phyloP scores from a whole-genome alignment of 768 basidiomycete genomes.

The Amanita inopinata region DNA sequence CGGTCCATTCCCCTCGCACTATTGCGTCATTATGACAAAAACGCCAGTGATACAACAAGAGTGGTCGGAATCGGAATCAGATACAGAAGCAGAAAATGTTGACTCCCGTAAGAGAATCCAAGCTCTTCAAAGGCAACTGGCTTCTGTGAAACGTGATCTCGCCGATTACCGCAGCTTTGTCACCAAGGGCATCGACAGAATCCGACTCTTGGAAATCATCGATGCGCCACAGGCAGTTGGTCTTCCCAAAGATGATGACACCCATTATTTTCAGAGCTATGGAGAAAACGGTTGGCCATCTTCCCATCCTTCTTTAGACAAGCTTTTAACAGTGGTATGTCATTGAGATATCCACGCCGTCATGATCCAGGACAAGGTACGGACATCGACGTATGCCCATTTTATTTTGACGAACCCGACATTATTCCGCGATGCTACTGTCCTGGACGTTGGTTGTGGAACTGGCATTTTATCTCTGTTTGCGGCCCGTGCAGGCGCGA shows the following conservation, averaged over 20 bases:
- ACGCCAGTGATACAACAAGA: slow-evolving; percentile 3
- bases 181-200: slow-evolving; percentile 38
- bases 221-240: slow-evolving; percentile 25
- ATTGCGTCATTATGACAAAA: not conserved
- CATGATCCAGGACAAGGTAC: slow-evolving; percentile 93
- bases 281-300: slow-evolving; percentile 62
- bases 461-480: slow-evolving; percentile 90
- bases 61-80: slow-evolving; percentile 52
- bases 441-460: slow-evolving; percentile 94
- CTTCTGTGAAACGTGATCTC: slow-evolving; percentile 48
- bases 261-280: slow-evolving; percentile 91
- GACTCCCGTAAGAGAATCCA: slow-evolving; percentile 39
- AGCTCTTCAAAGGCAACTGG: slow-evolving; percentile 53
- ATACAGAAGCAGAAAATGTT: slow-evolving; percentile 28
- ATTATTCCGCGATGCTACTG: slow-evolving; percentile 75
- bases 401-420: slow-evolving; percentile 80
- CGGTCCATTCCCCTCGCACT: not conserved
- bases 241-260: slow-evolving; percentile 58
- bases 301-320: slow-evolving; percentile 1
- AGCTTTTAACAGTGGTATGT: not conserved
- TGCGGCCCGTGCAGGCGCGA: slow-evolving; percentile 83
- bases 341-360: slow-evolving; percentile 82
- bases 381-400: slow-evolving; percentile 86
- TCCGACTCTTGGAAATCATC: slow-evolving; percentile 32
- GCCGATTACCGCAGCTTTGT: slow-evolving; percentile 53